A percentile compares a stretch with the other conserved stretches of the same genome.
Conservation (phyloP, 345 rosid genomes). For the Capsella bursapastoris region DNA sequence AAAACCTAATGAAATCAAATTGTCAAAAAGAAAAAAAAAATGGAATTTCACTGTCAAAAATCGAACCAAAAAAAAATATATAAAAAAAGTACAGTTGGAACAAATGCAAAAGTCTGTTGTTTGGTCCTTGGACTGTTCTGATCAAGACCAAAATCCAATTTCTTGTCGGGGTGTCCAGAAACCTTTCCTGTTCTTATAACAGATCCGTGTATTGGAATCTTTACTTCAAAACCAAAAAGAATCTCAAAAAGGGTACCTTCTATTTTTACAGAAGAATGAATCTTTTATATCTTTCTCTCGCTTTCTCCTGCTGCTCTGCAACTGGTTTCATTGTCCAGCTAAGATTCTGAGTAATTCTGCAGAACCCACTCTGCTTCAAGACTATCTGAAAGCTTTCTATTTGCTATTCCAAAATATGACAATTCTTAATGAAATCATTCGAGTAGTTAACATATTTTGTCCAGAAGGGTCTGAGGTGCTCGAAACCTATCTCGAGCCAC, state of each 20-base stretch:
- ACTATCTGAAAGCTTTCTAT: constrained; percentile 11
- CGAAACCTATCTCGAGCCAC: constrained; percentile 93
- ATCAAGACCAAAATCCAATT: constrained; percentile 38
- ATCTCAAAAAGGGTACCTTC: constrained; percentile 38
- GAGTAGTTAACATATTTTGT: constrained; percentile 88
- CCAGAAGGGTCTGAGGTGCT: constrained; percentile 99
- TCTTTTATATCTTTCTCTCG: constrained; percentile 18
- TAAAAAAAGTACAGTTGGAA: constrained; percentile 32
- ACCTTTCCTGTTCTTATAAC: constrained; percentile 26
- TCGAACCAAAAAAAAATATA: not conserved
- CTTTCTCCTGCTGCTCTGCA: constrained; percentile 35
- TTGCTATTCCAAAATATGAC: constrained; percentile 83
- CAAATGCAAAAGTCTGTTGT: constrained; percentile 36
- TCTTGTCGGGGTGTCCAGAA: constrained; percentile 26
- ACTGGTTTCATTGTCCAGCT: constrained; percentile 34
- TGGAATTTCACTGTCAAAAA: constrained; percentile 38
- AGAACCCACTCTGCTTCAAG: constrained; percentile 32
- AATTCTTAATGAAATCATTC: constrained; percentile 82
- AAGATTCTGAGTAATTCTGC: constrained; percentile 18
- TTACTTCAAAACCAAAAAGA: constrained; percentile 25
- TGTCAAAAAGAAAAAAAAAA: not conserved
- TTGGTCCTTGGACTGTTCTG: constrained; percentile 31
- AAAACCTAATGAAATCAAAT: constrained; percentile 16
- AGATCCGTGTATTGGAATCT: constrained; percentile 19
- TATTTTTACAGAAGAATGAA: constrained; percentile 38